These are phyloP conservation scores for Solanum lignicaule DNA, from an alignment of 257 asterid species.

Conservation along the genomic window DNA sequence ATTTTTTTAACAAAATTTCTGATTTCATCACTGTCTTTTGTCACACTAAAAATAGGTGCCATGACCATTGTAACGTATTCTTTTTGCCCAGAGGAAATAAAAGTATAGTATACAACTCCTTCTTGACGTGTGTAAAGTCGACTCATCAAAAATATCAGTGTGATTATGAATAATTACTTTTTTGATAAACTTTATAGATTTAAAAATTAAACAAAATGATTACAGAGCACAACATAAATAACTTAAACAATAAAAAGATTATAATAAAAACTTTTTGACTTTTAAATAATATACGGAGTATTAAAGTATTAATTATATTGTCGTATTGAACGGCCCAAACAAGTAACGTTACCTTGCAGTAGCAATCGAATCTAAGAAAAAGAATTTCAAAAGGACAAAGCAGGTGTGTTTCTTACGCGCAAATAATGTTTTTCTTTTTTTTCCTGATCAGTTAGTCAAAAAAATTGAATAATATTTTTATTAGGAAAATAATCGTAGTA, in stretches of 20 bases:
- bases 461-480: no score
- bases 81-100: neutral
- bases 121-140: neutral
- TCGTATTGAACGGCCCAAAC: neutral
- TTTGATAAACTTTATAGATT: neutral
- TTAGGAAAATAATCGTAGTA: neutral
- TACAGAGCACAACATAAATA: neutral
- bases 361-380: neutral
- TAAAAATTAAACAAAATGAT: neutral
- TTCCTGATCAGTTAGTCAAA: neutral
- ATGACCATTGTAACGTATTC: neutral
- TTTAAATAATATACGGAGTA: neutral
- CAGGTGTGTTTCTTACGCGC: neutral
- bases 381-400: neutral
- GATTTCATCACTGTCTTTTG: no score
- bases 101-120: neutral
- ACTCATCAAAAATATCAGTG: neutral
- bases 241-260: neutral
- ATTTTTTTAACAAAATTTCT: no score
- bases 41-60: neutral
- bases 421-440: neutral
- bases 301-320: neutral
- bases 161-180: neutral
- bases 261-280: neutral
- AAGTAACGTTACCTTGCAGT: neutral